Evolutionary conservation across 129 eudicot genomes (phyloP).

Genomic region (Helianthus annuus): HanXRQr2.0-SUNRISE NC_035444.2:56907277-56907776

Average conservation of each 20-base stretch:
- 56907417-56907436: slow-evolving; percentile 98
- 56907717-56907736: slow-evolving; percentile 57
- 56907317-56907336: slow-evolving; percentile 99
- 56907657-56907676: slow-evolving; percentile 66
- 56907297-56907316: slow-evolving; percentile 83
- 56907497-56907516: neutral
- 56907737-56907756: slow-evolving; percentile 91
- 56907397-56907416: slow-evolving; percentile 90
- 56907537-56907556: neutral
- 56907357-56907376: slow-evolving; percentile 85
- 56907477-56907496: slow-evolving; percentile 45
- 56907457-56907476: slow-evolving; percentile 94
- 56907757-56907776: slow-evolving; percentile 18
- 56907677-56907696: neutral
- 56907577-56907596: slow-evolving; percentile 97
- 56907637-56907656: slow-evolving; percentile 96
- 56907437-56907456: slow-evolving; percentile 94
- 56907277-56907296: slow-evolving; percentile 86
- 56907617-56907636: slow-evolving; percentile 89
- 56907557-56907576: slow-evolving; percentile 68
- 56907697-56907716: neutral
- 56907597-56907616: slow-evolving; percentile 98
- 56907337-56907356: slow-evolving; percentile 73
- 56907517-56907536: too few species aligned
- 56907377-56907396: slow-evolving; percentile 78